Base-by-base conservation (phyloP, 805 yeast species). In the Priceomyces castillae region DNA sequence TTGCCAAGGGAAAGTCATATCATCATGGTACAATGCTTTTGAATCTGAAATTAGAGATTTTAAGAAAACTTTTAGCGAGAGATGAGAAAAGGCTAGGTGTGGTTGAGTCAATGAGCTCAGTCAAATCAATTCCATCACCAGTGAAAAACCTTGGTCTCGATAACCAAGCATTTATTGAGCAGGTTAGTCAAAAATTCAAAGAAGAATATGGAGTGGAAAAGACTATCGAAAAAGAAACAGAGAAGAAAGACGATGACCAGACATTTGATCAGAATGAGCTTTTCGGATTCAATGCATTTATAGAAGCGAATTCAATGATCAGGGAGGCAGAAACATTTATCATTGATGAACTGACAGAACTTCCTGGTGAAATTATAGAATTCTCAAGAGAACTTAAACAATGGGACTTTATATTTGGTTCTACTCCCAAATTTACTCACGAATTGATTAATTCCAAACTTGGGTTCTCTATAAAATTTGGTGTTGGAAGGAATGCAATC, bases 1-100 rank as follows among this genome's bases (percentile, higher is more conserved):
- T 94, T 25, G 82, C 95, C 4, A 75, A 77, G 39, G 90, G 94
- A 0, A 80, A 81, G 52, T 81, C 96, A 5, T 84, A 90, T 51
- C 99, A 94, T 59, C 99, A 94, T 66, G 99, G 97, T 0, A 94
- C 99, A 0, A 87, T 94, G 96, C 70, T 94, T 6, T 67, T 94
- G 18, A 67, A 77, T 42, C 81, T 95, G 34, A 71, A 81, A 30
- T 64, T 94, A 19, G 71, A 71, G n/a, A 63, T 73, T 0, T 69
- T 94, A 45, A 69, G 81, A 1, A 69, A 77, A n/a, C 59, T 88
- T 11, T 68, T 94, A 46, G 73, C 75, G 28, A 67, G 82, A 12
- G 74, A 71, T 34, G 62, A 65, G 9, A 48, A 63, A 1, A 51
- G 62, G 3, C 50, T 66, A 20, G 80, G 79, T 0, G 46, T 51